Evolutionary conservation across 73 alveolate genomes (phyloP).

Genomic region (Symbiodinium pilosum): DNA sequence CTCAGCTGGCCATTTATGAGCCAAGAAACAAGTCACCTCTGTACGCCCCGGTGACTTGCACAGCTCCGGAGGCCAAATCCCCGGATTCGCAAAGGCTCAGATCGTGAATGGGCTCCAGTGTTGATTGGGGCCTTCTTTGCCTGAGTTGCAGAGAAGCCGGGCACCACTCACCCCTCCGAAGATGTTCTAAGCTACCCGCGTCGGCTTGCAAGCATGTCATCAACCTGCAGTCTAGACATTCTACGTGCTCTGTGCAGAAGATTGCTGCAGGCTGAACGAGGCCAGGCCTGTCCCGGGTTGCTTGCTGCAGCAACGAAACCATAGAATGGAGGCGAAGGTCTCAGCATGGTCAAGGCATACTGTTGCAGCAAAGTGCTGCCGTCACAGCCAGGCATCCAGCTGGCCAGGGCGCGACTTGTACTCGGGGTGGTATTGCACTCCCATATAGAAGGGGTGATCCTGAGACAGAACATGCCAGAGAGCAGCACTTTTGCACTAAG

Average conservation of each 20-base stretch:
- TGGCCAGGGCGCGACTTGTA: constrained; percentile 86
- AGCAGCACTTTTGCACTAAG: neutral
- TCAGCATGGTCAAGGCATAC: neutral
- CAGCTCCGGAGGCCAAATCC: constrained; percentile 1
- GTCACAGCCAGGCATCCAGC: neutral
- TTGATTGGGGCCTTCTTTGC: constrained; percentile 38
- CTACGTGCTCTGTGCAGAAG: too few relatives aligned
- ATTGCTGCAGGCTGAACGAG: too few relatives aligned
- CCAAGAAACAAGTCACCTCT: neutral
- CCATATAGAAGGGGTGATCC: constrained; percentile 92
- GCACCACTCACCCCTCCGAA: neutral
- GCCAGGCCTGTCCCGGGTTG: constrained; percentile 36
- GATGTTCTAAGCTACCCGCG: constrained; percentile 4
- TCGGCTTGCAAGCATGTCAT: constrained; percentile 54
- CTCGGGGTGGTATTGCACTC: constrained; percentile 94
- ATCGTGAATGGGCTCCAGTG: constrained; percentile 86
- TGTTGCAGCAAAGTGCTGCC: too few relatives aligned
- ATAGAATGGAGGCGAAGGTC: constrained; percentile 87
- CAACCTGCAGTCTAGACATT: constrained; percentile 39
- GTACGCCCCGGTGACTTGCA: constrained; percentile 52
- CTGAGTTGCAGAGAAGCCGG: neutral
- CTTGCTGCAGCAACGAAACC: constrained; percentile 93
- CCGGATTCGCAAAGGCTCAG: neutral
- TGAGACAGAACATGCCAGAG: neutral
- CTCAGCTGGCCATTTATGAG: constrained; percentile 53